phyloP scores from a whole-genome alignment of 495 filamentous ascomycete species.

The Tuber brumale region DNA sequence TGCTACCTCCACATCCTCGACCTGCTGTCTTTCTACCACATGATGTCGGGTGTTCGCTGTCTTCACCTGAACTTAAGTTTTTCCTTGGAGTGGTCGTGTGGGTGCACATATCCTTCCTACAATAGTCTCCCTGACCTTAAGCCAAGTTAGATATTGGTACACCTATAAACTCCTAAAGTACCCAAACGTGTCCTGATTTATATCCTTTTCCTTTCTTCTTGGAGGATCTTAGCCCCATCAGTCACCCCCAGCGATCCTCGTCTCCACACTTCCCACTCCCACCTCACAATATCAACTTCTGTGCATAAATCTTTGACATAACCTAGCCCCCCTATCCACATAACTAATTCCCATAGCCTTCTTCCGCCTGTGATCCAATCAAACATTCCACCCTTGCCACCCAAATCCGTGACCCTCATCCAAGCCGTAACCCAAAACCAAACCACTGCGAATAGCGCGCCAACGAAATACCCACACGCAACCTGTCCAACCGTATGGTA shows the following conservation, averaged over 20 bases:
- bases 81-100: neutral
- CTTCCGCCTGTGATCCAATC: conserved; percentile 57
- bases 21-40: neutral
- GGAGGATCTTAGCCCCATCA: conserved; percentile 26
- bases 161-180: neutral
- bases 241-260: conserved; percentile 31
- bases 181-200: neutral
- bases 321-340: conserved; percentile 59
- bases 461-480: conserved; percentile 66
- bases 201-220: conserved; percentile 20
- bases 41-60: neutral
- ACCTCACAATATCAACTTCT: conserved; percentile 81
- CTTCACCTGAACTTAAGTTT: neutral
- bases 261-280: conserved; percentile 86
- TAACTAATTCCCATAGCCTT: conserved; percentile 58
- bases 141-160: neutral
- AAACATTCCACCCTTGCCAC: conserved; percentile 64
- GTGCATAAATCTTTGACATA: conserved; percentile 77
- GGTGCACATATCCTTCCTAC: neutral
- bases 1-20: neutral
- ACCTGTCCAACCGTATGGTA: conserved; percentile 93
- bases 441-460: conserved; percentile 59
- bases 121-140: neutral
- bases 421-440: conserved; percentile 72
- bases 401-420: conserved; percentile 53